phyloP scores from a whole-genome alignment of 768 basidiomycete genomes.

The Leucosporidium yakuticum region DNA sequence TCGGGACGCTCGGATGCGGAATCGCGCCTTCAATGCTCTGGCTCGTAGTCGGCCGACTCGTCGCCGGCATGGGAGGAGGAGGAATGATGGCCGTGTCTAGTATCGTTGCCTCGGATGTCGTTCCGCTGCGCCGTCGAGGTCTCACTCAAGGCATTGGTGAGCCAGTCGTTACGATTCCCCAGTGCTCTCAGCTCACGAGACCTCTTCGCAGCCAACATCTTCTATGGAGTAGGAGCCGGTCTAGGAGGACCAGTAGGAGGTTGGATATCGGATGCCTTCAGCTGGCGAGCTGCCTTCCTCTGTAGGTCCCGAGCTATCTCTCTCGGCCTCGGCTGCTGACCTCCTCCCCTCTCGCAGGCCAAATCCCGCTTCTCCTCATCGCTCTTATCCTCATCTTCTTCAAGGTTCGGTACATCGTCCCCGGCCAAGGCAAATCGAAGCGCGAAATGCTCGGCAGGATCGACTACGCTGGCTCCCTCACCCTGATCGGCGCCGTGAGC shows the following conservation, averaged over 20 bases:
- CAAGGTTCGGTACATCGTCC: conserved; percentile 71
- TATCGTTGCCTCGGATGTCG: conserved; percentile 75
- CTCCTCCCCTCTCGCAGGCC: conserved; percentile 17
- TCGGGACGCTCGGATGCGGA: conserved; percentile 80
- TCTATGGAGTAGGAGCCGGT: conserved; percentile 67
- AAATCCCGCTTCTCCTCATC: conserved; percentile 71
- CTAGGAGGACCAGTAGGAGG: conserved; percentile 45
- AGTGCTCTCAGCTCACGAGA: conserved; percentile 4
- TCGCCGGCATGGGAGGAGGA: conserved; percentile 43
- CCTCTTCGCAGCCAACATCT: conserved; percentile 35
- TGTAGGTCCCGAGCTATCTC: conserved; percentile 39
- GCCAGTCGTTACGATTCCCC: not conserved
- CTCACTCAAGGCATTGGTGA: conserved; percentile 75
- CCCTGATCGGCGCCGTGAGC: conserved; percentile 54
- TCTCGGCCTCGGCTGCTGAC: conserved; percentile 17
- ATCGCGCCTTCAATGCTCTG: conserved; percentile 77
- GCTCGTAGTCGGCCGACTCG: conserved; percentile 70
- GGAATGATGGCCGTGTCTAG: conserved; percentile 48
- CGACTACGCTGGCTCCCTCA: conserved; percentile 76
- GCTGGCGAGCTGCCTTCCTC: conserved; percentile 78
- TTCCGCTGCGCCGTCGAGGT: conserved; percentile 79
- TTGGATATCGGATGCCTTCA: conserved; percentile 32
- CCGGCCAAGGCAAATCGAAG: conserved; percentile 42
- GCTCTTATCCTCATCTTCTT: conserved; percentile 64
- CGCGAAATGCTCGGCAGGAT: conserved; percentile 51